Conservation (phyloP, 768 basidiomycete species). For the Trametes cinnabarina region DNA sequence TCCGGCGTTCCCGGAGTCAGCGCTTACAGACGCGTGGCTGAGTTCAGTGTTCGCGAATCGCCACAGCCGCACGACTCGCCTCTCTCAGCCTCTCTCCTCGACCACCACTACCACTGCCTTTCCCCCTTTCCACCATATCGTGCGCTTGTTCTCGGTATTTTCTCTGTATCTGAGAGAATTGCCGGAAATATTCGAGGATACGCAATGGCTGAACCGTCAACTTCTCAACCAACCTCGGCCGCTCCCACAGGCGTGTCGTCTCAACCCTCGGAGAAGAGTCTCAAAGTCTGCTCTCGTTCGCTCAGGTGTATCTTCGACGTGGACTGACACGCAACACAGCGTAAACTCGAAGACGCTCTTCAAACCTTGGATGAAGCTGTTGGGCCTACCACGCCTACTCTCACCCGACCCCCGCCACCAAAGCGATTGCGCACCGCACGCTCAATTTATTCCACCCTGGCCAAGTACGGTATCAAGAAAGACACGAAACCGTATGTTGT, state of each 20-base stretch:
- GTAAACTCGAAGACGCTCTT: slow-evolving; percentile 82
- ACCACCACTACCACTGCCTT: background rate
- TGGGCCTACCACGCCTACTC: slow-evolving; percentile 33
- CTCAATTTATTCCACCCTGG: slow-evolving; percentile 73
- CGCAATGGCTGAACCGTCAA: slow-evolving; percentile 5
- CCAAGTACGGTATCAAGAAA: slow-evolving; percentile 73
- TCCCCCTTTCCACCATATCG: background rate
- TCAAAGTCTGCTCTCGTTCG: slow-evolving; percentile 18
- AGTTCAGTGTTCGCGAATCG: background rate
- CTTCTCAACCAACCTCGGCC: slow-evolving; percentile 4
- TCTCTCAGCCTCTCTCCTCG: background rate
- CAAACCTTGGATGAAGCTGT: slow-evolving; percentile 68
- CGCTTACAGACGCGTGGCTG: slow-evolving; percentile 1
- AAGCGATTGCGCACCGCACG: slow-evolving; percentile 53
- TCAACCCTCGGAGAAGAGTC: slow-evolving; percentile 18
- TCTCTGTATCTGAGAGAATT: too few species aligned
- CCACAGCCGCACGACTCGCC: slow-evolving; percentile 10
- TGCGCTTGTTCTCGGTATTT: too few species aligned
- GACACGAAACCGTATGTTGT: slow-evolving; percentile 39
- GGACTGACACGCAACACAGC: slow-evolving; percentile 38
- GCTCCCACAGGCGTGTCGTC: slow-evolving; percentile 5
- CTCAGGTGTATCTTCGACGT: slow-evolving; percentile 4
- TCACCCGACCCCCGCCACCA: slow-evolving; percentile 37
- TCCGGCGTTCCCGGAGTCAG: slow-evolving; percentile 3
- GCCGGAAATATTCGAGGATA: background rate